phyloP scores from a whole-genome alignment of 1,139 yeast genomes.

The Pichia sp. region DNA sequence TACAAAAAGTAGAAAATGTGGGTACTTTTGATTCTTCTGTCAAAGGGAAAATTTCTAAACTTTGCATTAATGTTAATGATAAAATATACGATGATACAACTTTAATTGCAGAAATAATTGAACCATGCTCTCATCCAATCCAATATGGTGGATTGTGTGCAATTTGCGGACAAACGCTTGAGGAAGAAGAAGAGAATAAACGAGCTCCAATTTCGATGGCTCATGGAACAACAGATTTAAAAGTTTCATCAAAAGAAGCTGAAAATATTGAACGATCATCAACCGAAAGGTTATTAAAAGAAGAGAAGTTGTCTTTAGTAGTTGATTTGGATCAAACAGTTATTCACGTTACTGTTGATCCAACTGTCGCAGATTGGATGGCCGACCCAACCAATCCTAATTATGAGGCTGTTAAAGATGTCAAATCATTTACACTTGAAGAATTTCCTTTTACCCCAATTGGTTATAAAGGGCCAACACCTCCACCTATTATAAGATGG shows the following conservation, averaged over 20 bases:
- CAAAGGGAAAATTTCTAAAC: constrained; percentile 55
- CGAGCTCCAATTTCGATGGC: constrained; percentile 86
- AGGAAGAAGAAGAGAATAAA: constrained; percentile 72
- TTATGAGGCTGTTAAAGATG: constrained; percentile 78
- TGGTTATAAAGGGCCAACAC: constrained; percentile 49
- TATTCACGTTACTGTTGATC: constrained; percentile 96
- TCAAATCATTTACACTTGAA: constrained; percentile 65
- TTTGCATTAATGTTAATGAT: constrained; percentile 53
- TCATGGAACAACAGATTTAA: constrained; percentile 82
- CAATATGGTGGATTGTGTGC: constrained; percentile 97
- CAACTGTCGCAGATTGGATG: constrained; percentile 97
- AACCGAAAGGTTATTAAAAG: constrained; percentile 53
- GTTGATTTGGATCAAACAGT: constrained; percentile 98
- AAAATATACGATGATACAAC: constrained; percentile 48
- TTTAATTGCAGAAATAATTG: constrained; percentile 52
- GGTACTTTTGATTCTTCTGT: constrained; percentile 81
- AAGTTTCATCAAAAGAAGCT: constrained; percentile 83
- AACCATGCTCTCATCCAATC: constrained; percentile 91
- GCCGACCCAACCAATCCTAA: constrained; percentile 79
- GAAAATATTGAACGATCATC: constrained; percentile 69
- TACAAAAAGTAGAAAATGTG: constrained; percentile 46
- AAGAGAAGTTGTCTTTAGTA: constrained; percentile 73
- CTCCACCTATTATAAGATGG: constrained; percentile 61
- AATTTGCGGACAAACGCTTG: constrained; percentile 81
- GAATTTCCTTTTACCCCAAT: constrained; percentile 65